Percentiles rank a stretch among this genome's conserved stretches.
Conservation (phyloP, 1,284 basidiomycete species). For the Apiotrichum laibachii region DNA sequence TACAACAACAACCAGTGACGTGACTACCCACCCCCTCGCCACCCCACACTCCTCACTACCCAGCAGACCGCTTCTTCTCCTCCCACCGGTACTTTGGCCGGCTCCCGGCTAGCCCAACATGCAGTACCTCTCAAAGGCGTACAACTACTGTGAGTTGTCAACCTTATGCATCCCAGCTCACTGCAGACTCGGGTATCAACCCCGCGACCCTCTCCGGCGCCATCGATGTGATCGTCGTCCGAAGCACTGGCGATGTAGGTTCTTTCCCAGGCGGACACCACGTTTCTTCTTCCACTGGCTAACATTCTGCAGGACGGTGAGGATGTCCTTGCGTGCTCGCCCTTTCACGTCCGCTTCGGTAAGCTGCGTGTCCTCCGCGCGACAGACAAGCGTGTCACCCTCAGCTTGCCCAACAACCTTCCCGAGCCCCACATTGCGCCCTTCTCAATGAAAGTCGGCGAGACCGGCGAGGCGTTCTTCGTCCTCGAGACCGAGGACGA, state of each 20-base stretch:
- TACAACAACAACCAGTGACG: too few species aligned
- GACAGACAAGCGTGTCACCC: slow-evolving; percentile 88
- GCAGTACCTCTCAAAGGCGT: slow-evolving; percentile 51
- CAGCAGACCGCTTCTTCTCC: background rate
- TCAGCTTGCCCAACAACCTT: slow-evolving; percentile 60
- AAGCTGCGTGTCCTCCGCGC: slow-evolving; percentile 95
- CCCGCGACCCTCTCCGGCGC: slow-evolving; percentile 92
- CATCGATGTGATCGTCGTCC: slow-evolving; percentile 94
- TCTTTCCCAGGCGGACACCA: background rate
- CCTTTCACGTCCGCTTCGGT: slow-evolving; percentile 97
- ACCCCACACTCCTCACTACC: background rate
- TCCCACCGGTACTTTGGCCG: background rate
- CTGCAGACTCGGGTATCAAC: slow-evolving; percentile 64
- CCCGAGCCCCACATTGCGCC: slow-evolving; percentile 57
- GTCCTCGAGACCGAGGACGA: slow-evolving; percentile 95
- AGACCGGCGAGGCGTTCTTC: slow-evolving; percentile 98
- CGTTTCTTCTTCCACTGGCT: background rate
- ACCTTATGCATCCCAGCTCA: background rate
- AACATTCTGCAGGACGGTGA: slow-evolving; percentile 33
- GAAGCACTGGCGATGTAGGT: slow-evolving; percentile 62
- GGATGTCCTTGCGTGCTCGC: slow-evolving; percentile 80
- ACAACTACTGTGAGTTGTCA: slow-evolving; percentile 44
- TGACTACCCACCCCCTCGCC: background rate
- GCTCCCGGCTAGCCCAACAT: slow-evolving; percentile 19
- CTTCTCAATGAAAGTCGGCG: slow-evolving; percentile 97